Base-by-base conservation (phyloP, 176 grass and related monocot genomes). In the Thalia dealbata region DNA sequence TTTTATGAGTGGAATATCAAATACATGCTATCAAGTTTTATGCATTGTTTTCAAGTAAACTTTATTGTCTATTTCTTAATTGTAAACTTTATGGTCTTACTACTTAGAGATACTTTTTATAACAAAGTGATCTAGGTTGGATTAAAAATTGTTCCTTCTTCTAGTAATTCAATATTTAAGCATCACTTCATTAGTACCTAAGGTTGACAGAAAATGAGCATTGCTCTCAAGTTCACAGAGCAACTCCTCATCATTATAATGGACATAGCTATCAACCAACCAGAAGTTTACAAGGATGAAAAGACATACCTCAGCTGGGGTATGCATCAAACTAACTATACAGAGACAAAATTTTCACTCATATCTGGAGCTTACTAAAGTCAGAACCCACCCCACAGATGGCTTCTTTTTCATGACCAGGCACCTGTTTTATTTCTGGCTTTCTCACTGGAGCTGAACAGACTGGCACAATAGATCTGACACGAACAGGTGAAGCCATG, bases 351-450 rank as follows among this genome's bases (percentile, higher is more conserved):
- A 75, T 29, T 50, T 11, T n/a, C 27, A 24, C 73, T 89, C 77
- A 89, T 43, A 84, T 82, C 44, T 79, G 88, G 73, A 82, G 84
- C 63, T 79, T 81, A 76, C 10, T 66, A 46, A 84, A 61, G 69
- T 82, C 76, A 19, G 76, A 79, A 74, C 73, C 79, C 24, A 26
- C 44, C 11, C 52, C 21, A n/a, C 28, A 24, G 27, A 59, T 12
- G 3, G 23, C 48, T 22, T 71, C 76, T 41, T 12, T 32, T 13
- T 83, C 44, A 27, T 75, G 64, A 6, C 70, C 45, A 26, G 9
- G 13, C 8, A 70, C 64, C 18, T 21, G 71, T 16, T 18, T 32
- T 56, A 61, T 42, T 60, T 81, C 75, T 0, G 26, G 27, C 61
- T 84, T 68, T 25, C 56, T 65, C 28, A 61, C 64, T 67, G 65